A percentile compares a stretch with the other conserved stretches of the same genome.
phyloP scores from a whole-genome alignment of 192 early-diverging fungal genomes.

The Backusella mclennaniae region DNA sequence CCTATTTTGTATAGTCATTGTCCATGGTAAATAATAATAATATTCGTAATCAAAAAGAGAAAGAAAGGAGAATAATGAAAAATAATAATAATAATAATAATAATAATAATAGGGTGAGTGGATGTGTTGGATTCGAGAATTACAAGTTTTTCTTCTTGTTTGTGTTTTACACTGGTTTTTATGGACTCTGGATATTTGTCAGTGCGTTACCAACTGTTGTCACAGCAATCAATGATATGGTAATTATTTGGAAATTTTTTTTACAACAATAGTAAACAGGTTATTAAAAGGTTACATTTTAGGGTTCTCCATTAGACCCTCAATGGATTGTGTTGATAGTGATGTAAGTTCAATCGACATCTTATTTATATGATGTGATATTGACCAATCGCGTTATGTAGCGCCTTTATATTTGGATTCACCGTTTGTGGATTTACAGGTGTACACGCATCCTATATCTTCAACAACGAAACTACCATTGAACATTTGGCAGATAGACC shows the following conservation, averaged over 20 bases:
- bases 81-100: neutral
- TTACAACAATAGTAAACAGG: neutral
- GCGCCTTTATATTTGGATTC: constrained; percentile 44
- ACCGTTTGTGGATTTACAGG: constrained; percentile 42
- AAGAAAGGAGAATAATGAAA: neutral
- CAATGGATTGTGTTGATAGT: constrained; percentile 34
- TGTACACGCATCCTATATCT: constrained; percentile 44
- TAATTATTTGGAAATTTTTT: neutral
- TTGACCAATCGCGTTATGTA: constrained; percentile 10
- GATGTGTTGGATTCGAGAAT: constrained; percentile 53
- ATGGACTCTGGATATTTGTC: constrained; percentile 41
- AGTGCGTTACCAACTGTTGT: constrained; percentile 31
- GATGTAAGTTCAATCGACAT: constrained; percentile 19
- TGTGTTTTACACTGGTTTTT: constrained; percentile 46
- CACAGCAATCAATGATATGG: constrained; percentile 14
- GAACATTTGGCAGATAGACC: constrained; percentile 40
- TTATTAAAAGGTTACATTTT: neutral
- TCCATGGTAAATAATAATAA: constrained; percentile 19
- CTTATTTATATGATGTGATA: neutral
- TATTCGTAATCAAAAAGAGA: neutral
- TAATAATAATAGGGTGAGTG: constrained; percentile 35
- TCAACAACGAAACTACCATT: constrained; percentile 48
- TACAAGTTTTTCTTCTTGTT: constrained; percentile 59
- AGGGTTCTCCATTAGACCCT: constrained; percentile 25
- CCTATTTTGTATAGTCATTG: constrained; percentile 29